These are phyloP conservation scores for Penicillium nucicola DNA, from an alignment of 495 filamentous ascomycete species.

Conservation along the genomic window DNA sequence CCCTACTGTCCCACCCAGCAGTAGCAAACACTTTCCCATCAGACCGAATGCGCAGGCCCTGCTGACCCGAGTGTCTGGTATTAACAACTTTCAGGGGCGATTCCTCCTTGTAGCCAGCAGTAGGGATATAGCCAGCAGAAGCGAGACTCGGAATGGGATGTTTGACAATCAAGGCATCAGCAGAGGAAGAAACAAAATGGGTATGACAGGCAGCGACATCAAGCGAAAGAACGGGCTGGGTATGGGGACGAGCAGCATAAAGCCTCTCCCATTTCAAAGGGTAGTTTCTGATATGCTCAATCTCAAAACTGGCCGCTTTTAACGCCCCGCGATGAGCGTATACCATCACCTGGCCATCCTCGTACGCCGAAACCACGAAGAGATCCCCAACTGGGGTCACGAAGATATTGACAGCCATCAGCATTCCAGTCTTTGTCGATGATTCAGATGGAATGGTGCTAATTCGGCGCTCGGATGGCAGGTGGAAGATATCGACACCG, in stretches of 20 bases:
- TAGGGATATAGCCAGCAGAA: constrained; percentile 6
- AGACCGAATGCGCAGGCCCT: constrained; percentile 69
- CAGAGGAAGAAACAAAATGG: constrained; percentile 78
- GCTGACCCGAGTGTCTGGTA: constrained; percentile 89
- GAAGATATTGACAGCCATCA: constrained; percentile 76
- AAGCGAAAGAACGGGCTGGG: constrained; percentile 83
- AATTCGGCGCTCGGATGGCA: constrained; percentile 68
- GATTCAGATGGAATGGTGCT: constrained; percentile 60
- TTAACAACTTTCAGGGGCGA: constrained; percentile 57
- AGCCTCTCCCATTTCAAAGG: constrained; percentile 56
- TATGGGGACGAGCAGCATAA: constrained; percentile 67
- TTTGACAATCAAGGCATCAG: constrained; percentile 66
- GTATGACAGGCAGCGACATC: constrained; percentile 54
- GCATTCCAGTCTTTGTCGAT: constrained; percentile 73
- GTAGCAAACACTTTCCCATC: constrained; percentile 86
- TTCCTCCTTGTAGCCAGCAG: constrained; percentile 19
- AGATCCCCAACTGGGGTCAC: constrained; percentile 27
- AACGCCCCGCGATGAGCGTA: constrained; percentile 36
- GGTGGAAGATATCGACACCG: constrained; percentile 80
- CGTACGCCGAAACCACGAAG: constrained; percentile 73
- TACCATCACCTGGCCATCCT: constrained; percentile 73
- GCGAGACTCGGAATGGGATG: constrained; percentile 51
- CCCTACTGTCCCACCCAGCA: constrained; percentile 84
- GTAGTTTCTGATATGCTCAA: constrained; percentile 1
- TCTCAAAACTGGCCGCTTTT: constrained; percentile 6